Percentiles rank a stretch among this genome's conserved stretches.
phyloP scores from a whole-genome alignment of 2,329 filamentous ascomycete genomes.

The Talaromyces sp. region DNA sequence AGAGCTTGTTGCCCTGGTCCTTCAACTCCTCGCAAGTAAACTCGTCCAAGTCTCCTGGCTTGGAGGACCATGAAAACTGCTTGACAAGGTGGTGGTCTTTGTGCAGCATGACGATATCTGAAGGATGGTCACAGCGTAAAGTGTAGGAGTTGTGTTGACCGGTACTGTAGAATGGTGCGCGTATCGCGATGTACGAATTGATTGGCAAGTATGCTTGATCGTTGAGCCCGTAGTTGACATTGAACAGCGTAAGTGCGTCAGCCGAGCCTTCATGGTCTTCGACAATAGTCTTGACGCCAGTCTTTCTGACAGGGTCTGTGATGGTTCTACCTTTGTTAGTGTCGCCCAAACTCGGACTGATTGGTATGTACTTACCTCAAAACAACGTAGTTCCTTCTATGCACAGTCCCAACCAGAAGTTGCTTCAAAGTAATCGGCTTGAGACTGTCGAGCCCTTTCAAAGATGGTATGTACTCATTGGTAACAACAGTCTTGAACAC shows the following conservation, averaged over 20 bases:
- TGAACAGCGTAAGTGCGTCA: neutral
- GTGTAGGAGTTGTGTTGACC: neutral
- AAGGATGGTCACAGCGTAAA: neutral
- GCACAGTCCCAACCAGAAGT: neutral
- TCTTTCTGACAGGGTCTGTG: neutral
- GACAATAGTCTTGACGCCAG: neutral
- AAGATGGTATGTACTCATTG: neutral
- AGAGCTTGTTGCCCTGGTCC: neutral
- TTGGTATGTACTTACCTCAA: neutral
- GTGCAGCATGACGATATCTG: neutral
- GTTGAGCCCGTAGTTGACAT: neutral
- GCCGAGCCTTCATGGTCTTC: neutral
- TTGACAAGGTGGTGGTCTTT: neutral
- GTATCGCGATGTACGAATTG: neutral
- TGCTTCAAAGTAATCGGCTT: neutral
- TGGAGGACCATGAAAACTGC: neutral
- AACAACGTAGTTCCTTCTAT: neutral
- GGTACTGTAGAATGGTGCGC: neutral
- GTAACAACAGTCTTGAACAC: neutral
- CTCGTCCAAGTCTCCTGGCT: neutral
- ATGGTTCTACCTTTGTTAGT: neutral
- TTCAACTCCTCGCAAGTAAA: neutral
- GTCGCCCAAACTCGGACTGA: neutral
- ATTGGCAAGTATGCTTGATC: neutral
- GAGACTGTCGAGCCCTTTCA: neutral